These are phyloP conservation scores for Lasiosphaeriaceae sp. DNA, from an alignment of 495 filamentous ascomycete genomes.

Conservation along the genomic window DNA sequence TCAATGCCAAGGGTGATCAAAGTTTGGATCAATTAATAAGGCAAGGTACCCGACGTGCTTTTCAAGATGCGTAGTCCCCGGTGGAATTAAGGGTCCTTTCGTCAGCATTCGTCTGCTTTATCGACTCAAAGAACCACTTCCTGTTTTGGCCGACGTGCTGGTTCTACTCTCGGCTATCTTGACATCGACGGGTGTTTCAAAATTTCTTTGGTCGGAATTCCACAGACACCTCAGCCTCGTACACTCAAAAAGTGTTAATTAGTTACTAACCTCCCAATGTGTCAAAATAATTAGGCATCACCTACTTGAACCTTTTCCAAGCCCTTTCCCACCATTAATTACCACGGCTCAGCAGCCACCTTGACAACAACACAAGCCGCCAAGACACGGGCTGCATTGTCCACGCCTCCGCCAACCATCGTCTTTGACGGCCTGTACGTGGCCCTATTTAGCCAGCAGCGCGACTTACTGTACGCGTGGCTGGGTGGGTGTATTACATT, in stretches of 20 bases:
- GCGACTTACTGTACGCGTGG: background rate
- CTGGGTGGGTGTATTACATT: constrained; percentile 1
- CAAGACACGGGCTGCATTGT: too few species aligned
- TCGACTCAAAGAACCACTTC: too few species aligned
- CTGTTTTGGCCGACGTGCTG: too few species aligned
- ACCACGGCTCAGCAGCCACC: background rate
- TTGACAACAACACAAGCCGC: background rate
- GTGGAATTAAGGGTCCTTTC: too few species aligned
- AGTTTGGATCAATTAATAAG: too few species aligned
- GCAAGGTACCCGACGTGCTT: too few species aligned
- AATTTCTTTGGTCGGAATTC: background rate
- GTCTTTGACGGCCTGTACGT: background rate
- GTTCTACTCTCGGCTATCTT: too few species aligned
- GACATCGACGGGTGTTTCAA: background rate
- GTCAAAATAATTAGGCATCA: background rate
- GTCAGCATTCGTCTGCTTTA: too few species aligned
- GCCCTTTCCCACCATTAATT: background rate
- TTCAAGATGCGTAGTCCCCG: too few species aligned
- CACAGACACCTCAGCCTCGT: background rate
- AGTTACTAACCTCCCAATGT: background rate
- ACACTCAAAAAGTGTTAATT: background rate
- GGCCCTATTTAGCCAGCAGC: background rate
- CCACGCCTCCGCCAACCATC: background rate
- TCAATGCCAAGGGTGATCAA: too few species aligned
- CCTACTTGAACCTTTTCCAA: background rate